Base-by-base conservation (phyloP, 257 asterid genomes). In the Handroanthus guayacan region DNA sequence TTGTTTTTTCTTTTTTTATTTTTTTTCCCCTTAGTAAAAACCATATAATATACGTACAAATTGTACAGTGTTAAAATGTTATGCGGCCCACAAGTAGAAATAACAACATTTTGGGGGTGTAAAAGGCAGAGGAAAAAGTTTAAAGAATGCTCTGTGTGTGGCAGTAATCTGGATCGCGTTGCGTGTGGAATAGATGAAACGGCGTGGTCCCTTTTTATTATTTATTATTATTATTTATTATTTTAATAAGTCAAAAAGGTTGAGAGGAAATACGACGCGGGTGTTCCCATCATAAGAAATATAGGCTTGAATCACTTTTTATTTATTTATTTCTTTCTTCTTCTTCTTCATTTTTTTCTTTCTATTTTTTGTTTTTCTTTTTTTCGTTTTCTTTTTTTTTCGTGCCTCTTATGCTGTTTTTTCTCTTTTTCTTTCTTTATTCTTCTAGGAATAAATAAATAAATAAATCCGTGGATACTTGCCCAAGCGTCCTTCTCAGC, bases 151-250 rank as follows among this genome's bases (percentile, higher is more conserved):
- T 67, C 57, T 68, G 71, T 8, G n/a, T 39, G 25, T 70, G 58
- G 66, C 62, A 18, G 74, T 74, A 80, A 75, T 80, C 58, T 62
- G 70, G 69, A 70, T 37, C 38, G 74, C 74, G 18, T 80, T 62
- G 61, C 62, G 77, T 62, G 80, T 68, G 71, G 62, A 62, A 64
- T 37, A 80, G 78, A 57, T 11, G 75, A 57, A 64, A 62, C 71
- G 44, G 62, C 75, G 62, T 56, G 25, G 38, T 18, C 4, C 5
- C 2, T 14, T 9, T 20, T 3, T n/a, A n/a, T 75, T 12, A 9
- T 18, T 20, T 72, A 50, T n/a, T 12, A 14, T 39, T 20, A n/a
- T 75, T 12, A 9, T 18, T 20, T 72, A 50, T n/a, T 12, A 14
- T 39, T 20, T 13, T 13, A 56, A 10, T 44, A 75, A 34, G 36